Evolutionary conservation across 176 grass and related monocot species (phyloP).

Genomic region (Oryza australiensis): DNA sequence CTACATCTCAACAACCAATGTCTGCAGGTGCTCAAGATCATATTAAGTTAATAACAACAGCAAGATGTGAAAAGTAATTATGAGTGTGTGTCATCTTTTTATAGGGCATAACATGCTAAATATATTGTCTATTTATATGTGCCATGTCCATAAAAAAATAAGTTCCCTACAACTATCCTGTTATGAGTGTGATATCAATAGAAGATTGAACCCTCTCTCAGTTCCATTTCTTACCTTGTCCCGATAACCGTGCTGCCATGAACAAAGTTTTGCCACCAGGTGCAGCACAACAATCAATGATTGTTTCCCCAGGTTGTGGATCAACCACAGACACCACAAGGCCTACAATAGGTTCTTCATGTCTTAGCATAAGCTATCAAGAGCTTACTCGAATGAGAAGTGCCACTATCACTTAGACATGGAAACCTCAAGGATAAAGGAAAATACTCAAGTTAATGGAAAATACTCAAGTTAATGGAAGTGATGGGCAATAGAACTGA

Average conservation of each 20-base stretch:
- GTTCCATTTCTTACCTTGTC: conserved; percentile 61
- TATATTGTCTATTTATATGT: neutral
- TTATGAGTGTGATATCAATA: conserved; percentile 11
- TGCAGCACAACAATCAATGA: conserved; percentile 92
- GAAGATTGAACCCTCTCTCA: conserved; percentile 17
- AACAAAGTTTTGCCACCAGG: conserved; percentile 93
- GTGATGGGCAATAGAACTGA: neutral
- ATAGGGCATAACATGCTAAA: neutral
- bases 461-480: conserved; percentile 21
- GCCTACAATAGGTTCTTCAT: conserved; percentile 52
- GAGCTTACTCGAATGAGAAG: conserved; percentile 25
- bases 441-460: conserved; percentile 1
- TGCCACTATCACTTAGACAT: neutral
- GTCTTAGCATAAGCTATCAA: conserved; percentile 22
- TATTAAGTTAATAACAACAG: neutral
- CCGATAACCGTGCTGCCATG: conserved; percentile 75
- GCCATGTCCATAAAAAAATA: conserved; percentile 5
- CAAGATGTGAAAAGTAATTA: conserved; percentile 6
- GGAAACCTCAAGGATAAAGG: conserved; percentile 19
- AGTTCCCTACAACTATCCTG: neutral
- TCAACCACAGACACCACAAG: conserved; percentile 86
- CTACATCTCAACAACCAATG: conserved; percentile 20
- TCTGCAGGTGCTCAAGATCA: neutral
- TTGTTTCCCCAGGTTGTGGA: conserved; percentile 83
- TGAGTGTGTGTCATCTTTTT: conserved; percentile 26